Evolutionary conservation across 139 green algal species (phyloP), one percentile per base, ranked within the genome.

Genomic region (Tetraselmis chui): DNA sequence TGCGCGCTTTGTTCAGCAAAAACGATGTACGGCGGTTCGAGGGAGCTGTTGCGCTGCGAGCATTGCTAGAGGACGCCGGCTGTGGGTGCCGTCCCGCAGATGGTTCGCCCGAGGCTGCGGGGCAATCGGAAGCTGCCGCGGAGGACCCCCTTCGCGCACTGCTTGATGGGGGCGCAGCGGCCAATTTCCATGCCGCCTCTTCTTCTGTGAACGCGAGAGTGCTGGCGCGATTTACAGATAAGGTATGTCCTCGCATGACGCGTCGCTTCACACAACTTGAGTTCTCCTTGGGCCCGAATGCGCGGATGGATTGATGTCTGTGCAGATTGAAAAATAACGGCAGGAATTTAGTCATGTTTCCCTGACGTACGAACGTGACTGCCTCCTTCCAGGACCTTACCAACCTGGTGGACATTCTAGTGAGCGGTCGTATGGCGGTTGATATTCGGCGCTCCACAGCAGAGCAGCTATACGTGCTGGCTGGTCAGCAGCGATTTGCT

Each of bases 381-480:
- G 82, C 84, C 59, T 82, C 59, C 81, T 90, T 90, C 75, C 79
- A 83, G 11, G 86, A 92, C 76, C 86, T 89, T 24, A 58, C 83
- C 84, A 89, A 89, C 78, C 82, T 92, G 76, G 28, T 89, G 26
- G 80, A 29, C 22, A 87, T 92, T 29, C 76, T 90, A 31, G 26
- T 58, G 30, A 90, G 90, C 80, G 23, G n/a, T 24, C 45, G 27
- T 28, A 67, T 91, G 59, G 84, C 88, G 18, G 31, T 80, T 30
- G 88, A 92, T 78, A 83, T 92, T 79, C 80, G 86, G 25, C 67
- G 88, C 25, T 87, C 85, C 0, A 83, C 86, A 1, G 85, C 86
- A 2, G 86, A 89, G 82, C 86, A 92, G 85, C 82, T 92, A 81
- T 30, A 88, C 59, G 85, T 76, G 27, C 87, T 92, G 77, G 78